phyloP scores from a whole-genome alignment of 2,329 filamentous ascomycete genomes.

The Simplicillium aogashimaense region DNA sequence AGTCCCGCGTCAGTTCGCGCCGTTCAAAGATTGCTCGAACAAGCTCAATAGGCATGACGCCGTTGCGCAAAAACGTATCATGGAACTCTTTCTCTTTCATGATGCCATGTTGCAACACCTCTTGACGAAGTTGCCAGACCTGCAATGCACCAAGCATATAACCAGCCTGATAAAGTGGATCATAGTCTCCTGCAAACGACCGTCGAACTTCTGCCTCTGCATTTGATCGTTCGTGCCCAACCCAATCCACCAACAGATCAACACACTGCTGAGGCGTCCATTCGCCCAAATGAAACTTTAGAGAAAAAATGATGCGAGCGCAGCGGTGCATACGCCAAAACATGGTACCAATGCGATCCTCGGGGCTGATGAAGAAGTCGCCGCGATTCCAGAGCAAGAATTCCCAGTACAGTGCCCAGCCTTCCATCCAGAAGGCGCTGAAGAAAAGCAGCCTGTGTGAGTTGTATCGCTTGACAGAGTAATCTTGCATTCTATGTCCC shows the following conservation, averaged over 20 bases:
- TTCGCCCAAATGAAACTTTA: conserved; percentile 46
- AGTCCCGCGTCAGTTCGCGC: conserved; percentile 29
- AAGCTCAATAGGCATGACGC: conserved; percentile 45
- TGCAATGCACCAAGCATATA: conserved; percentile 53
- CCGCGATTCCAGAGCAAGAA: conserved; percentile 44
- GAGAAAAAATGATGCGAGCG: conserved; percentile 46
- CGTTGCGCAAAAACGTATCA: conserved; percentile 38
- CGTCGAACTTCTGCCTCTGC: conserved; percentile 51
- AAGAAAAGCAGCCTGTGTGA: conserved; percentile 41
- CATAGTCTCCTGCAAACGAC: conserved; percentile 44
- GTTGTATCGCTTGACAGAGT: conserved; percentile 33
- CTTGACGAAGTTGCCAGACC: conserved; percentile 37
- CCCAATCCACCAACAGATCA: conserved; percentile 43
- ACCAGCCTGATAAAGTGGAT: conserved; percentile 47
- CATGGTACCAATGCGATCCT: conserved; percentile 45
- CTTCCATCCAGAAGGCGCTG: conserved; percentile 50
- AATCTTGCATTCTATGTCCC: conserved; percentile 44
- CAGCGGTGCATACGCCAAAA: conserved; percentile 57
- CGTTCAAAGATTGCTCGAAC: conserved; percentile 36
- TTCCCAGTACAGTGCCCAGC: conserved; percentile 55
- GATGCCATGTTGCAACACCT: conserved; percentile 28
- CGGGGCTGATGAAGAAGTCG: conserved; percentile 37
- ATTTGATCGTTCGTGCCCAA: conserved; percentile 48
- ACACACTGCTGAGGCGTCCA: conserved; percentile 45
- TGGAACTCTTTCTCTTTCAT: conserved; percentile 45